Evolutionary conservation across 306 rosid genomes (phyloP).

Genomic region (Trifolium pratense): DNA sequence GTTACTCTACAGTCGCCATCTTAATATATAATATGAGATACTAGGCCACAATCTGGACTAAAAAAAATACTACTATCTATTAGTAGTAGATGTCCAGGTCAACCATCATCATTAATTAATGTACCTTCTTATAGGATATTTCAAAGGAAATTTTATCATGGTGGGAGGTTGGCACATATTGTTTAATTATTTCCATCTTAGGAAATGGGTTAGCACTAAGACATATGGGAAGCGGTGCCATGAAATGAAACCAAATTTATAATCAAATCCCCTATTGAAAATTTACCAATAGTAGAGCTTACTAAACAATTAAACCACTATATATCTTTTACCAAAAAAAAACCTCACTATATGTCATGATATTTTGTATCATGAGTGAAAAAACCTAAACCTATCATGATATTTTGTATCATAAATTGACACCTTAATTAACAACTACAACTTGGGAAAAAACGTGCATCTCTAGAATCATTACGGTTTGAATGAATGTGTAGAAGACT

Average conservation of each 20-base stretch:
- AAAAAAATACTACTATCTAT: neutral
- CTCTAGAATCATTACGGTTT: neutral
- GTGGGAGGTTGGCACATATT: neutral
- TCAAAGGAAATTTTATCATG: neutral
- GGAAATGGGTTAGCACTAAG: neutral
- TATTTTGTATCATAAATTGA: too few species aligned
- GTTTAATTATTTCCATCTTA: neutral
- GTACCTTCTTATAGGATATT: neutral
- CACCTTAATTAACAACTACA: conserved; percentile 2
- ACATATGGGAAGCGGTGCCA: neutral
- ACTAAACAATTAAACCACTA: too few species aligned
- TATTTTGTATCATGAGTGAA: too few species aligned
- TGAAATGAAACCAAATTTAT: neutral
- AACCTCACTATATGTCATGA: too few species aligned
- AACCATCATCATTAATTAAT: neutral
- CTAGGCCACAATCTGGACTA: neutral
- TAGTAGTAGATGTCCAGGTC: conserved; percentile 1
- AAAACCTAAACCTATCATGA: too few species aligned
- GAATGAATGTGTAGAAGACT: neutral
- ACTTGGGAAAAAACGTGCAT: neutral
- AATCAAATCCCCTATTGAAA: neutral
- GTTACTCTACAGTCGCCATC: too few species aligned
- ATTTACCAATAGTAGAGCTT: conserved; percentile 8
- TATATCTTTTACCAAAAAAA: too few species aligned
- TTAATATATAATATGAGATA: too few species aligned